Evolutionary conservation across 495 filamentous ascomycete species (phyloP), one percentile per base, ranked within the genome.

Genomic region (Penicillium dipodomyicola): DNA sequence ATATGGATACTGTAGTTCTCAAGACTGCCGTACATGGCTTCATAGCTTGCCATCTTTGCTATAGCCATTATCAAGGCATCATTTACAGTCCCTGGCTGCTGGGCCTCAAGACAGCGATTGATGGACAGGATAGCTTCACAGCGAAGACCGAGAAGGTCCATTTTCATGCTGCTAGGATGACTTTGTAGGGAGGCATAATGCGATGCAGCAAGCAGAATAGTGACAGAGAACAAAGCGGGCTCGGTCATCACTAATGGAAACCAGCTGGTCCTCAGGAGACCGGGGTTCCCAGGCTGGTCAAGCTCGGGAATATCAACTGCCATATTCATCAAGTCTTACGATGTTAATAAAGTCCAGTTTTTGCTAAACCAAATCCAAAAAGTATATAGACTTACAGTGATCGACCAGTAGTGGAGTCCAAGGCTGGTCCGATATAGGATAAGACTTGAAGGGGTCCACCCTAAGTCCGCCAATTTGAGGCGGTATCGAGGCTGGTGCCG

Each of bases 21-120:
- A n/a, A 67, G 51, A 33, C 50, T 58, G 2, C 73, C 75, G 61
- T 74, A 77, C 65, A 76, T 75, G 32, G 76, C 73, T 52, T 80
- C 77, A 49, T 77, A 80, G 49, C 67, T 72, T 8, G 73, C 77
- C 75, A 80, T 73, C 47, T 80, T 80, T 17, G 72, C 73, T n/a
- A 78, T 72, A 2, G 76, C 74, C 20, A 72, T 74, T 32, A 78
- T 67, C 22, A 78, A 35, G 9, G 71, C 67, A 52, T 77, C 74
- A 33, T 54, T 61, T 10, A 62, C 35, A 17, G 25, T 22, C 11
- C 47, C 48, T 5, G 52, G 30, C 5, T 52, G 59, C 27, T 65
- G 52, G 23, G 37, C 5, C 9, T 56, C 64, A 33, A 80, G 52
- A 9, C 61, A 52, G 10, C 57, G 33, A 48, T 73, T 75, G 58